Evolutionary conservation across 2,329 filamentous ascomycete genomes (phyloP).

Genomic region (Fonsecaea pugnacius): DNA sequence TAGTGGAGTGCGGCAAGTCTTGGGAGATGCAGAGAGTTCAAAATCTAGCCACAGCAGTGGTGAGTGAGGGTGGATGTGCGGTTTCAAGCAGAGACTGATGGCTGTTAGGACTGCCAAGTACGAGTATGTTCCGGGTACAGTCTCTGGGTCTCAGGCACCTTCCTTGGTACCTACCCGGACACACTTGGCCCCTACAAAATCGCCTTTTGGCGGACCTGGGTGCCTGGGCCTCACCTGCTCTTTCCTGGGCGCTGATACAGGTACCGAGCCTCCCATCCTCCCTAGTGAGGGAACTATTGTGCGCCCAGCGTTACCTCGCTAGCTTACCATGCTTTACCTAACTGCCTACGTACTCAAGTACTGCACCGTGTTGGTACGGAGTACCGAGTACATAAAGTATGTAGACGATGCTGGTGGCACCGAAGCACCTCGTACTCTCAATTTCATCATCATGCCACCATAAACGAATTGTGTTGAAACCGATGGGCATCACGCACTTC

Average conservation of each 20-base stretch:
- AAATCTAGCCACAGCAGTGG: neutral
- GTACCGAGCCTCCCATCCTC: neutral
- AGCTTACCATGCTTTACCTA: neutral
- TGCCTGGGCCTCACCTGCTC: no score
- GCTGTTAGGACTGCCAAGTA: neutral
- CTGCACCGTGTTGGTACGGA: neutral
- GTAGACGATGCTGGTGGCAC: no score
- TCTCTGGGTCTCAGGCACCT: neutral
- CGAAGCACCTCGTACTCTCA: no score
- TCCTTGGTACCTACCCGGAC: no score
- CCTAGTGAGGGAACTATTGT: neutral
- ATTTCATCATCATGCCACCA: neutral
- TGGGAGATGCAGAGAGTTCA: neutral
- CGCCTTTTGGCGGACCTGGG: no score
- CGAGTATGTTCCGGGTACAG: neutral
- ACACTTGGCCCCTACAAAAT: neutral
- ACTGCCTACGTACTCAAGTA: neutral
- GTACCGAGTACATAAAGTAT: neutral
- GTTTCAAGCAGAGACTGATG: neutral
- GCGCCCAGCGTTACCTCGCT: neutral
- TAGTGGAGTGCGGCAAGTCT: neutral
- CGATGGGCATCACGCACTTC: neutral
- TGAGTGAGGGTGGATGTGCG: neutral
- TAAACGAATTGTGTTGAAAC: neutral
- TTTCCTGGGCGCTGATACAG: neutral